Base-by-base conservation (phyloP, 192 early-diverging fungal species). In the Thamnidium elegans region DNA sequence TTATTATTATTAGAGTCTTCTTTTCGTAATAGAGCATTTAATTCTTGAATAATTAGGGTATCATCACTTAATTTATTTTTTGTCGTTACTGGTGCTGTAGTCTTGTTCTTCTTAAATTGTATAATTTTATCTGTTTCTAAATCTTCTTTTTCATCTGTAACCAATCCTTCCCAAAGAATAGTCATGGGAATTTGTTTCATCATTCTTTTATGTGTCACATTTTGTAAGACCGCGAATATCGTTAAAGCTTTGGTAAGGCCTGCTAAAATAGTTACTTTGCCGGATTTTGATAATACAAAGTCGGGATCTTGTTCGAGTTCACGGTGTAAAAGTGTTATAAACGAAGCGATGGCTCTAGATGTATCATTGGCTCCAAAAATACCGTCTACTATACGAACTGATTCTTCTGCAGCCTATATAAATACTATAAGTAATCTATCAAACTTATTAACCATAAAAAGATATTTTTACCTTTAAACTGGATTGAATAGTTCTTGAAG, bases 301-400 rank as follows among this genome's bases (percentile, higher is more conserved):
- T 88, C 87, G 3, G 85, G 81, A 66, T 89, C 83, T 11, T 90
- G 83, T 56, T 83, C 69, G 4, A 90, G 71, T 74, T 95, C 93
- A 17, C 86, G 79, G 47, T 86, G 84, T 30, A 92, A 84, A 55
- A 96, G 75, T 42, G 87, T 75, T 32, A 96, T 87, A 50, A 96
- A 84, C 19, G 91, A 86, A 1, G 90, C 87, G 30, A 95, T 73
- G 11, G 93, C 92, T 23, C 89, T 82, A 14, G 94, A 95, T 0
- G 96, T 94, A 69, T 99, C 95, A 6, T 92, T 97, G 2, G 90
- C 87, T 20, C 97, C 97, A 81, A 99, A 97, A 8, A 99, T 68
- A 4, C 92, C 94, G 77, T 97, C 97, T 43, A 98, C 82, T n/a
- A 94, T 75, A 1, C 89, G 86, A 13, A 96, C 94, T 26, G 86